Evolutionary conservation across 345 rosid genomes (phyloP).

Genomic region (Clausena lansium): DNA sequence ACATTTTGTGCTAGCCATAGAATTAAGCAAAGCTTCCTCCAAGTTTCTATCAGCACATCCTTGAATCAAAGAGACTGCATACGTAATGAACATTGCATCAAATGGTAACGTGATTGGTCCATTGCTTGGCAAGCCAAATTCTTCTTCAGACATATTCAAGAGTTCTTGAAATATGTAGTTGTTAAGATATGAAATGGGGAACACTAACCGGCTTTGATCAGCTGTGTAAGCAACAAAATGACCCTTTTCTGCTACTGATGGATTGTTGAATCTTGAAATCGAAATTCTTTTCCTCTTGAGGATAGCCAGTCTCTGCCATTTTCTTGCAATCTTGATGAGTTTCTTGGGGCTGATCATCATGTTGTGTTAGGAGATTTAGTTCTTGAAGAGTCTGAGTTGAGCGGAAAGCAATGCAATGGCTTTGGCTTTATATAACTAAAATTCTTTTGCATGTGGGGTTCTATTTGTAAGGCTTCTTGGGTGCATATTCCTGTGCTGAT

Average conservation of each 20-base stretch:
- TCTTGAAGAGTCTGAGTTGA: background rate
- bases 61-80: constrained; percentile 19
- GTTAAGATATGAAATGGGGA: constrained; percentile 21
- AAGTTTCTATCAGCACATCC: constrained; percentile 5
- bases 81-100: constrained; percentile 26
- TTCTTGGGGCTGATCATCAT: constrained; percentile 29
- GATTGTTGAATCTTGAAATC: constrained; percentile 5
- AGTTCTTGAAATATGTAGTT: constrained; percentile 31
- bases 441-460: background rate
- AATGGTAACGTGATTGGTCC: constrained; percentile 33
- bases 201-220: constrained; percentile 4
- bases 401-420: background rate
- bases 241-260: constrained; percentile 24
- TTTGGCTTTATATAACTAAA: background rate
- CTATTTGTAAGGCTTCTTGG: background rate
- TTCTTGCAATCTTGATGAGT: constrained; percentile 33
- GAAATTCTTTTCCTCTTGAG: constrained; percentile 19
- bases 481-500: constrained; percentile 4
- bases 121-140: constrained; percentile 25
- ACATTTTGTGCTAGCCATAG: constrained; percentile 15
- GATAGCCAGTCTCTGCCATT: constrained; percentile 23
- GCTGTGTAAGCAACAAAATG: constrained; percentile 40
- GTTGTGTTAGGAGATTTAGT: constrained; percentile 5
- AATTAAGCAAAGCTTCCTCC: constrained; percentile 23
- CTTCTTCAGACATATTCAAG: constrained; percentile 39